Percentiles rank a stretch among this genome's conserved stretches.
These are phyloP conservation scores for Grammothele lineata DNA, from an alignment of 768 basidiomycete genomes.

Conservation along the genomic window DNA sequence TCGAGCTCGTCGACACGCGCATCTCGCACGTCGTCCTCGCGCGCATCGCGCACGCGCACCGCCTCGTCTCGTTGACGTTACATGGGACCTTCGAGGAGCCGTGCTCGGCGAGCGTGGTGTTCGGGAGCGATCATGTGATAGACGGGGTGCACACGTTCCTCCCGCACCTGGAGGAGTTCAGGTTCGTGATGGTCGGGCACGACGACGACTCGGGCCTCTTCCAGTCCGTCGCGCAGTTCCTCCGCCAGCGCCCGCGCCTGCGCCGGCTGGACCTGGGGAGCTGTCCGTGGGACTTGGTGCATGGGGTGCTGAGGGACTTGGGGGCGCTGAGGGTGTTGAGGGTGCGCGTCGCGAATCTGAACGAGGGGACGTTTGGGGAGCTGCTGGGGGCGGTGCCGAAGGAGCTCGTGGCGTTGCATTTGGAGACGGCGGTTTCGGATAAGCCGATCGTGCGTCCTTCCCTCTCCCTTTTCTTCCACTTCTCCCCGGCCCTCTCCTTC, in stretches of 20 bases:
- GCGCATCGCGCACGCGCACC: slow-evolving; percentile 59
- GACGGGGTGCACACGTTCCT: slow-evolving; percentile 56
- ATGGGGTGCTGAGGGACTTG: slow-evolving; percentile 47
- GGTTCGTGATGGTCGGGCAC: slow-evolving; percentile 61
- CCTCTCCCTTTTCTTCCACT: background rate
- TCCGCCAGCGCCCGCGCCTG: slow-evolving; percentile 43
- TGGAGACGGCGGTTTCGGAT: slow-evolving; percentile 48
- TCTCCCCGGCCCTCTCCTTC: background rate
- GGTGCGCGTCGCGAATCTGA: slow-evolving; percentile 51
- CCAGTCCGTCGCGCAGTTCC: slow-evolving; percentile 49
- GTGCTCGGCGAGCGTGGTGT: slow-evolving; percentile 51
- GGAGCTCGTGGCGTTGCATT: slow-evolving; percentile 49
- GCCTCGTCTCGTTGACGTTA: slow-evolving; percentile 56
- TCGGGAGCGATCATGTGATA: slow-evolving; percentile 57
- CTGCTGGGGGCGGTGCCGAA: slow-evolving; percentile 28
- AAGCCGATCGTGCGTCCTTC: slow-evolving; percentile 41
- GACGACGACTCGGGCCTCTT: slow-evolving; percentile 53
- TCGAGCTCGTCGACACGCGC: slow-evolving; percentile 68
- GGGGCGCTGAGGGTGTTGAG: slow-evolving; percentile 51
- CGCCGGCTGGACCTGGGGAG: slow-evolving; percentile 57
- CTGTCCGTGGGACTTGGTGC: slow-evolving; percentile 63
- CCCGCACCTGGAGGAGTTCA: slow-evolving; percentile 58
- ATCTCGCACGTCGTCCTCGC: slow-evolving; percentile 60
- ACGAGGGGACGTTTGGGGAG: slow-evolving; percentile 30
- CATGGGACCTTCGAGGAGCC: slow-evolving; percentile 65